phyloP scores from a whole-genome alignment of 2,329 filamentous ascomycete genomes.

The Coleophoma crateriformis region DNA sequence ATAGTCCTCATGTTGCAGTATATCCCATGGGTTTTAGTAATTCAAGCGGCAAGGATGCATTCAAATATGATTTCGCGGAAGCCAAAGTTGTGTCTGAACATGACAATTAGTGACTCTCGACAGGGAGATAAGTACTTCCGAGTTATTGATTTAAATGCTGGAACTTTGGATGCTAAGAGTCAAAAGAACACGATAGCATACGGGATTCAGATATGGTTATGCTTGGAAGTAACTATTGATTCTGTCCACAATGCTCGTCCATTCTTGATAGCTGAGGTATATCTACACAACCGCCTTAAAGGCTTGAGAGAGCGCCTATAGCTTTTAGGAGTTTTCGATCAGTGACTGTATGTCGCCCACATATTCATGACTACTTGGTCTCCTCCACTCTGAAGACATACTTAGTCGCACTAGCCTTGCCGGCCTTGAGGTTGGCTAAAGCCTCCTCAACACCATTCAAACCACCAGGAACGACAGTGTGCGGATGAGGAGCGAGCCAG shows the following conservation, averaged over 20 bases:
- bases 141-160: neutral
- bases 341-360: neutral
- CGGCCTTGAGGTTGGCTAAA: constrained; percentile 49
- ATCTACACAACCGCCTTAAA: neutral
- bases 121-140: neutral
- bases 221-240: neutral
- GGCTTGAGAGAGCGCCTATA: neutral
- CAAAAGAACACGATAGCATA: neutral
- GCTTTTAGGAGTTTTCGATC: neutral
- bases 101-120: too few relatives aligned
- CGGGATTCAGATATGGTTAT: neutral
- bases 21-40: too few relatives aligned
- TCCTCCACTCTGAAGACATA: constrained; percentile 46
- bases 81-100: too few relatives aligned
- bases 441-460: constrained; percentile 42
- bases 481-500: constrained; percentile 42
- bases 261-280: too few relatives aligned
- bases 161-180: neutral
- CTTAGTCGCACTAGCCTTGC: constrained; percentile 58
- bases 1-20: neutral
- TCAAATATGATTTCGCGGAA: too few relatives aligned
- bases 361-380: constrained; percentile 8
- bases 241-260: too few relatives aligned
- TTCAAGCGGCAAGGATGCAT: too few relatives aligned
- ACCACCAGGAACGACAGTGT: constrained; percentile 44